A percentile compares a stretch with the other conserved stretches of the same genome.
Conservation (phyloP, 768 basidiomycete species). For the Phanerodontia chrysosporium region DNA sequence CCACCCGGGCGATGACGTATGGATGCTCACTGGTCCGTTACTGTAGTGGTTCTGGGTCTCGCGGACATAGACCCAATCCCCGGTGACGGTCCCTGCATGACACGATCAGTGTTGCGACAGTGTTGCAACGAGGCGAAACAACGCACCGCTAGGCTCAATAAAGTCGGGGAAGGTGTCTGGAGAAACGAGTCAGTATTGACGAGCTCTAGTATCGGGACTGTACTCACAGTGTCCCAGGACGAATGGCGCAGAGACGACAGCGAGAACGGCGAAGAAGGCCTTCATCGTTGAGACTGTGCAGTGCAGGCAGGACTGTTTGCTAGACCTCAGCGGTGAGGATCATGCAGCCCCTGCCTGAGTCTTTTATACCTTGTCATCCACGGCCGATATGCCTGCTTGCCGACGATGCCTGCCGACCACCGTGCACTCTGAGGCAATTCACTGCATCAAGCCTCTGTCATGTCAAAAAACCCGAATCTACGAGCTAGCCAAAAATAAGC, state of each 20-base stretch:
- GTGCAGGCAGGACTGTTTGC: not conserved
- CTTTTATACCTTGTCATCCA: not conserved
- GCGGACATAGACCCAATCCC: constrained; percentile 29
- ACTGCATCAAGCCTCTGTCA: not conserved
- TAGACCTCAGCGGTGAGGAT: not conserved
- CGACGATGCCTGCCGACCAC: not conserved
- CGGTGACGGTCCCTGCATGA: constrained; percentile 3
- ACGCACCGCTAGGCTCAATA: constrained; percentile 17
- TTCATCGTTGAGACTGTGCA: constrained; percentile 16
- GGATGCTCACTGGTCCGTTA: constrained; percentile 25
- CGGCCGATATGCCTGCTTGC: not conserved
- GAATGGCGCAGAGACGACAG: constrained; percentile 14
- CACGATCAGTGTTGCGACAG: not conserved
- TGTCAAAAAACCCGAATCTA: not conserved
- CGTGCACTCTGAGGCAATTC: not conserved
- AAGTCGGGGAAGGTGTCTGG: constrained; percentile 30
- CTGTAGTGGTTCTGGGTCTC: constrained; percentile 28
- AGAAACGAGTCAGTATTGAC: not conserved
- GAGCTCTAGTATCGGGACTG: too few relatives aligned
- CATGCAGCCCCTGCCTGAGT: not conserved
- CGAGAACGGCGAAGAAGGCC: constrained; percentile 17
- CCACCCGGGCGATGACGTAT: not conserved
- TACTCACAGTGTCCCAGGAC: constrained; percentile 17
- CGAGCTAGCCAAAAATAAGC: not conserved
- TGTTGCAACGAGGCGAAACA: not conserved